Base-by-base conservation (phyloP, 163 green algal genomes). In the Chlorella variabilis region DNA sequence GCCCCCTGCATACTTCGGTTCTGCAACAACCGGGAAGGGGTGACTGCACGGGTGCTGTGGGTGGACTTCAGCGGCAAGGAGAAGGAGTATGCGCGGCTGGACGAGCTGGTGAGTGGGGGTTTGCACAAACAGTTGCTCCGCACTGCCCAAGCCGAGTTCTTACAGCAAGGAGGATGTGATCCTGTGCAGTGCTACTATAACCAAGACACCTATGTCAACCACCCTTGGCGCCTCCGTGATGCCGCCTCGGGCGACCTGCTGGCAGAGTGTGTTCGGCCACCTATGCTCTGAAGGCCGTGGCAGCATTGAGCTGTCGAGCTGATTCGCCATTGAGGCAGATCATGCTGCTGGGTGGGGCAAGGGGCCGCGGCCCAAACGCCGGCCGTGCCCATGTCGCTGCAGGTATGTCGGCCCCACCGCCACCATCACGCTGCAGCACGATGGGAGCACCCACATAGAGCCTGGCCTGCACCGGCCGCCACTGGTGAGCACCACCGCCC, bases 171-270 rank as follows among this genome's bases (percentile, higher is more conserved):
- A n/a, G n/a, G n/a, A n/a, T n/a, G n/a, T n/a, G 33, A 63, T 29
- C 20, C 54, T 33, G 15, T 63, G 25, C 76, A 76, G 48, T 76
- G 63, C 48, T 71, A 25, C 48, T 82, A 56, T 48, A 69, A 68
- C 48, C 76, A 82, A 39, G 45, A 41, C 62, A 85, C 80, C 1
- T 85, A 36, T 45, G 65, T 33, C 4, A 87, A 70, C 7, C 89
- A 94, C 68, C 48, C 86, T 0, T 94, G 89, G 90, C 73, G 88
- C 0, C 42, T 91, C n/a, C 58, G 86, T 15, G 75, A 45, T 15
- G 58, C 51, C 4, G 39, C 77, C 17, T 70, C 67, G 4, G 80
- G 82, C 0, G 15, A n/a, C 1, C 34, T 91, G 38, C 27, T 90
- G 0, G 77, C 81, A 3, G 78, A 88, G 25, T 67, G 23, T n/a